phyloP scores from a whole-genome alignment of 805 yeast genomes.

The Osmozyma mogii region DNA sequence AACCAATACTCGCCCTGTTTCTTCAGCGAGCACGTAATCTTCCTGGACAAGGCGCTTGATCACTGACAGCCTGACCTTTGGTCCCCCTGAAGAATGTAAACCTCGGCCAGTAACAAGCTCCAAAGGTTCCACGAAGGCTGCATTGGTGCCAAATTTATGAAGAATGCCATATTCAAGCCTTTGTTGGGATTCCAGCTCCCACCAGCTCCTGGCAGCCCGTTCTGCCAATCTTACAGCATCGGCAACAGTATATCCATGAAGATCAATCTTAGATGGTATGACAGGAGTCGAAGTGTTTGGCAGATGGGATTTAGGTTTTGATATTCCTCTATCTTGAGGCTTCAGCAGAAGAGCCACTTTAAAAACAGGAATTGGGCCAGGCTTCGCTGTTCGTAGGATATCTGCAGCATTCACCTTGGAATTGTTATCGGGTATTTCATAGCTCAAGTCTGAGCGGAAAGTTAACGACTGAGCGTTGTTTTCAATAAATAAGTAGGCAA shows the following conservation, averaged over 20 bases:
- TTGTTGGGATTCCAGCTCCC: conserved; percentile 44
- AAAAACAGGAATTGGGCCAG: not conserved
- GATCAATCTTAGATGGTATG: conserved; percentile 31
- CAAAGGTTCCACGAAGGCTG: conserved; percentile 35
- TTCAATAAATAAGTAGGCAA: conserved; percentile 27
- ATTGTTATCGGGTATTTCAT: not conserved
- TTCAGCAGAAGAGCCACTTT: not conserved
- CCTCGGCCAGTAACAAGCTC: conserved; percentile 63
- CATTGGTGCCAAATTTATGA: conserved; percentile 25
- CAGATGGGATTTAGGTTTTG: not conserved
- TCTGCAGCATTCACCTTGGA: not conserved
- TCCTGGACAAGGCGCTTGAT: conserved; percentile 27
- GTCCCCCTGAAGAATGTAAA: conserved; percentile 55
- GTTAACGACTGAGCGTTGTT: conserved; percentile 20
- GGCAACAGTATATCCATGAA: conserved; percentile 45
- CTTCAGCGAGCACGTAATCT: conserved; percentile 41
- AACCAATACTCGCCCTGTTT: conserved; percentile 34
- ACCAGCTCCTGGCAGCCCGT: conserved; percentile 45
- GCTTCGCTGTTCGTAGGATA: not conserved
- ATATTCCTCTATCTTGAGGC: conserved; percentile 3
- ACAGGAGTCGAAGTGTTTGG: not conserved
- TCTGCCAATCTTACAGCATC: conserved; percentile 37
- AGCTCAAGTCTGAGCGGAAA: conserved; percentile 3
- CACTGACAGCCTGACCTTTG: conserved; percentile 41
- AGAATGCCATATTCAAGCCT: conserved; percentile 35